Base-by-base conservation (phyloP, 805 yeast genomes). In the Candida incommunis region DNA sequence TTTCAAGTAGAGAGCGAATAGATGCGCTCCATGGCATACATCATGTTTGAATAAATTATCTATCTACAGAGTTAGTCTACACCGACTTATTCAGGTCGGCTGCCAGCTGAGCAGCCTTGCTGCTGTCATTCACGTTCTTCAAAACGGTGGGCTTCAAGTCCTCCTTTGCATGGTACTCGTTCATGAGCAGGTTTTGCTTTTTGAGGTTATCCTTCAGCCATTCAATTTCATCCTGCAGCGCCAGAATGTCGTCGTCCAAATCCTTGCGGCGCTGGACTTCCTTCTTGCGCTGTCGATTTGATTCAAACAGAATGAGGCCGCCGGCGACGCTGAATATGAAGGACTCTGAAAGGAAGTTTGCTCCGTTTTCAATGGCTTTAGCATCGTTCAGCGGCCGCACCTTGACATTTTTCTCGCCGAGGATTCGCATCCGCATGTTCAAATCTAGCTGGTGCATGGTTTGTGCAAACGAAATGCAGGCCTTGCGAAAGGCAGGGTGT, bases 281-380 rank as follows among this genome's bases (percentile, higher is more conserved):
- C 62, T 81, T 82, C 54, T 72, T 70, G 35, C 84, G 67, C 41
- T 82, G 75, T 52, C 90, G 70, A 54, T 72, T 68, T 23, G 83
- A 72, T 58, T 86, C 95, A 57, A 72, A 83, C 11, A 85, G 55
- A 9, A 86, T 77, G 45, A 82, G 69, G 1, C 80, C 70, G 3
- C 94, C 92, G 1, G 92, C 94, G 22, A 86, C 90, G 23, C 80
- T 52, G 51, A 86, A 85, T 18, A 85, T 76, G 55, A 85, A 80
- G 25, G 78, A 59, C 58, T 85, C 95, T 41, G 90, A 80, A 11
- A 85, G 63, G 57, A 84, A 76, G 46, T 72, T 80, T 40, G 94
- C 92, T 1, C 94, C 95, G 47, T 71, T 76, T 47, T 85, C 92
- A 40, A 86, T 73, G 29, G 95, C 95, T 55, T 76, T 79, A 11